Evolutionary conservation across 352 stramenopile genomes (phyloP).

Genomic region (Globisporangium perplexum): DNA sequence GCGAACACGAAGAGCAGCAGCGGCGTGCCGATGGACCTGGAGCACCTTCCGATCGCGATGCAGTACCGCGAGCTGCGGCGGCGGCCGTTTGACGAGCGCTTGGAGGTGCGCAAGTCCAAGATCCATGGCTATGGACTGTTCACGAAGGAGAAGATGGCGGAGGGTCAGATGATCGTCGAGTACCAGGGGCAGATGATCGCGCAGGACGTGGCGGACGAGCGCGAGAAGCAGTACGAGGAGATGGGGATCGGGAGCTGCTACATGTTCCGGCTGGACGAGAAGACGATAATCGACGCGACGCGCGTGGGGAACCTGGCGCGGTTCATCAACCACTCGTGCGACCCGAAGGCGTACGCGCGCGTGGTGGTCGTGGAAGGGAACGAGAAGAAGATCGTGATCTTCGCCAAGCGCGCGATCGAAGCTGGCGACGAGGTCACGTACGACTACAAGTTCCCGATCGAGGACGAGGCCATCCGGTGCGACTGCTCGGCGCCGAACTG

Average conservation of each 20-base stretch:
- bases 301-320: constrained; percentile 90
- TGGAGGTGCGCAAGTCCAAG: constrained; percentile 90
- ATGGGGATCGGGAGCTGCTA: constrained; percentile 94
- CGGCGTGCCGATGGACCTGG: constrained; percentile 63
- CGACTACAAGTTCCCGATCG: constrained; percentile 97
- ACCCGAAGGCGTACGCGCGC: constrained; percentile 93
- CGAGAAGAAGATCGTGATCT: constrained; percentile 96
- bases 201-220: constrained; percentile 89
- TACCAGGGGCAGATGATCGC: constrained; percentile 94
- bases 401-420: constrained; percentile 89
- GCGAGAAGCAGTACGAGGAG: constrained; percentile 93
- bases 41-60: constrained; percentile 82
- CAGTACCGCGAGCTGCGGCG: constrained; percentile 91
- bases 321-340: constrained; percentile 97
- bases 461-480: constrained; percentile 92
- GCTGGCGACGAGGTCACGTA: constrained; percentile 94
- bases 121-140: constrained; percentile 98
- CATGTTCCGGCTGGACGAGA: constrained; percentile 95
- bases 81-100: constrained; percentile 84
- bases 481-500: constrained; percentile 93
- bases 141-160: constrained; percentile 84
- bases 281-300: constrained; percentile 95
- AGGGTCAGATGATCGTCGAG: constrained; percentile 96
- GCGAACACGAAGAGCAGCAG: constrained; percentile 20
- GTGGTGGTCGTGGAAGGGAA: constrained; percentile 79